These are phyloP conservation scores for Lablab purpureus DNA, from an alignment of 306 rosid genomes.

Conservation along the genomic window DNA sequence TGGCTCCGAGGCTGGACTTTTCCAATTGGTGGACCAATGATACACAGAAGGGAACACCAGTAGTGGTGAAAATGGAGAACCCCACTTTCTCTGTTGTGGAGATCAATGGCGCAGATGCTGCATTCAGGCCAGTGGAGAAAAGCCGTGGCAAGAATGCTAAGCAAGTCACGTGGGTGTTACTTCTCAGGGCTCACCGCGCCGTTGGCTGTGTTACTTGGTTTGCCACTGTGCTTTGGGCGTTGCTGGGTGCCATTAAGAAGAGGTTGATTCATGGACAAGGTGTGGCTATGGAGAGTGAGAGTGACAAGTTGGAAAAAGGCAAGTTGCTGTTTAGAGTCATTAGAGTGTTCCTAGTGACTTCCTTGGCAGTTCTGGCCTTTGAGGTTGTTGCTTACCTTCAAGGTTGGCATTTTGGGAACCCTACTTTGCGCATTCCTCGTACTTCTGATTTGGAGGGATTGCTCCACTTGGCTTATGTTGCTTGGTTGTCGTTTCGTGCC, in stretches of 20 bases:
- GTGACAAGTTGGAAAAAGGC: constrained; percentile 69
- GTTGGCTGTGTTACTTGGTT: constrained; percentile 82
- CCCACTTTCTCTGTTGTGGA: constrained; percentile 86
- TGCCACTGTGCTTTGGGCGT: constrained; percentile 67
- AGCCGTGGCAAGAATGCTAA: constrained; percentile 83
- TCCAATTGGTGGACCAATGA: constrained; percentile 72
- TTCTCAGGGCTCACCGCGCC: constrained; percentile 83
- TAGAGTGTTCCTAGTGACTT: constrained; percentile 67
- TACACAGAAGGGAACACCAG: constrained; percentile 72
- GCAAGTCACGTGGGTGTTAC: constrained; percentile 93
- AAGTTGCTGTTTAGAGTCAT: constrained; percentile 70
- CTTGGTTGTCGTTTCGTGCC: constrained; percentile 82
- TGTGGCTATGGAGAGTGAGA: constrained; percentile 62
- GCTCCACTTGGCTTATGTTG: constrained; percentile 72
- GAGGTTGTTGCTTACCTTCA: constrained; percentile 78
- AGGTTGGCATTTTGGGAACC: constrained; percentile 86
- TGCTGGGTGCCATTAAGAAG: constrained; percentile 78
- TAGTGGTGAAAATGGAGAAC: constrained; percentile 92
- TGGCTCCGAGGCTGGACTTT: constrained; percentile 86
- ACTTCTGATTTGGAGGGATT: constrained; percentile 74
- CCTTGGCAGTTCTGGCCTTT: constrained; percentile 73
- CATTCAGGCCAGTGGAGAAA: constrained; percentile 84
- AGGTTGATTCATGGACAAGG: constrained; percentile 73
- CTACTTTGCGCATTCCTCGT: constrained; percentile 75
- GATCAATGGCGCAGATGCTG: constrained; percentile 82